phyloP scores from a whole-genome alignment of 192 early-diverging fungal genomes.

The Coemansia nantahalensis region DNA sequence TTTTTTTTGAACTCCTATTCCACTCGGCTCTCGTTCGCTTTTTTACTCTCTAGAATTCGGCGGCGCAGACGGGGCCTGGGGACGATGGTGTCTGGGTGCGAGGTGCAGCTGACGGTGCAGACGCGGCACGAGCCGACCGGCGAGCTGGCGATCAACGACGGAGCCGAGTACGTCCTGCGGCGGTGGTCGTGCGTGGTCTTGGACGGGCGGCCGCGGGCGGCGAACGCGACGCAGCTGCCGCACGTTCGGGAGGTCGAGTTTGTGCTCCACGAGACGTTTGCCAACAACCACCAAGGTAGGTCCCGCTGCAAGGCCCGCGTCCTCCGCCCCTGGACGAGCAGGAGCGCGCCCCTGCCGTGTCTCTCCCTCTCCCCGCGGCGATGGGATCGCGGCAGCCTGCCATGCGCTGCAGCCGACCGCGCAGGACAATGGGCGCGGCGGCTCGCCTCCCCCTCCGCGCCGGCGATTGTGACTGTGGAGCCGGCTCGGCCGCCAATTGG shows the following conservation, averaged over 20 bases:
- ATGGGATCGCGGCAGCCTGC: no score
- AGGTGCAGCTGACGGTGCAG: conserved; percentile 31
- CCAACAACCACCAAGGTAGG: conserved; percentile 44
- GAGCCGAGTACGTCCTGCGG: conserved; percentile 39
- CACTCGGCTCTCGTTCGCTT: no score
- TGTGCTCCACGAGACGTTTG: conserved; percentile 46
- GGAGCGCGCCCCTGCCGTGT: conserved; percentile 3
- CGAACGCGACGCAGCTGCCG: conserved; percentile 27
- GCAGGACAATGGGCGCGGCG: no score
- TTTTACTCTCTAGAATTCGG: no score
- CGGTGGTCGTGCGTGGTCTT: conserved; percentile 42
- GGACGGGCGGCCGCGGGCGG: conserved; percentile 29
- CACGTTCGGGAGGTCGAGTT: conserved; percentile 48
- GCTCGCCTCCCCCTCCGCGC: no score
- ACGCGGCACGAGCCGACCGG: conserved; percentile 34
- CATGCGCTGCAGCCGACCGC: no score
- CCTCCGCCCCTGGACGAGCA: neutral
- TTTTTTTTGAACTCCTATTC: no score
- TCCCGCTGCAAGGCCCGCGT: no score
- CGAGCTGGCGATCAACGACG: conserved; percentile 12
- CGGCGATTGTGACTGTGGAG: no score
- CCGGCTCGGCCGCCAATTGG: no score
- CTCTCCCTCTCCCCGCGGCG: neutral
- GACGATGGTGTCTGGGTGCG: conserved; percentile 16
- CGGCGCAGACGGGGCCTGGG: neutral